These are phyloP conservation scores for Bryoerythrophyllum caledonicum DNA, from an alignment of 225 moss, liverwort and hornwort species.

Conservation along the genomic window DNA sequence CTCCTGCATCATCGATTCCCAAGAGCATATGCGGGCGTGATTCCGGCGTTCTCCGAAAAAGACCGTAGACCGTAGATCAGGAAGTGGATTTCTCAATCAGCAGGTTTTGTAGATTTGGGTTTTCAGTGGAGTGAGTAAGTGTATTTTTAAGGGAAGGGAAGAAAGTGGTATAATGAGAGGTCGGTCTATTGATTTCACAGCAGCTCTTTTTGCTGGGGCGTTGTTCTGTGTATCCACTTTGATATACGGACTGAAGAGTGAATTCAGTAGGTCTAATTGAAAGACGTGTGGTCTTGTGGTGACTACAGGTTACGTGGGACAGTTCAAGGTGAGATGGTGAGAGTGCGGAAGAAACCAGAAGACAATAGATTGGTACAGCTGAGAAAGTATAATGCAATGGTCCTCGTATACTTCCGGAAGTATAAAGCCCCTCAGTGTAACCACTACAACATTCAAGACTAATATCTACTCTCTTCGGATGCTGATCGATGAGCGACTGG, in stretches of 20 bases:
- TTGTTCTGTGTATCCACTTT: not conserved
- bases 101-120: too few relatives aligned
- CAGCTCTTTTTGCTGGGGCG: not conserved
- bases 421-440: not conserved
- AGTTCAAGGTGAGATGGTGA: not conserved
- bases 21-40: not conserved
- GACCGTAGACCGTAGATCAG: too few relatives aligned
- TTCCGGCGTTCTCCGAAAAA: not conserved
- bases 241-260: not conserved
- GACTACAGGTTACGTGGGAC: too few relatives aligned
- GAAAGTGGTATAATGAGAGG: too few relatives aligned
- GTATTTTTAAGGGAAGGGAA: too few relatives aligned
- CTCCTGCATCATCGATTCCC: not conserved
- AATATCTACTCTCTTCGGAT: constrained; percentile 12
- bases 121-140: too few relatives aligned
- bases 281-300: too few relatives aligned
- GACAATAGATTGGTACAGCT: not conserved
- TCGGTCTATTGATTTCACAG: not conserved
- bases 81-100: too few relatives aligned
- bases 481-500: constrained; percentile 23
- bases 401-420: constrained; percentile 8
- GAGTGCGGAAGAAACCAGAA: not conserved
- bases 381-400: constrained; percentile 9
- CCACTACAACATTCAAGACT: constrained; percentile 9
- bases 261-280: not conserved